phyloP scores from a whole-genome alignment of 257 asterid species.

The Solanum lignicaule region DNA sequence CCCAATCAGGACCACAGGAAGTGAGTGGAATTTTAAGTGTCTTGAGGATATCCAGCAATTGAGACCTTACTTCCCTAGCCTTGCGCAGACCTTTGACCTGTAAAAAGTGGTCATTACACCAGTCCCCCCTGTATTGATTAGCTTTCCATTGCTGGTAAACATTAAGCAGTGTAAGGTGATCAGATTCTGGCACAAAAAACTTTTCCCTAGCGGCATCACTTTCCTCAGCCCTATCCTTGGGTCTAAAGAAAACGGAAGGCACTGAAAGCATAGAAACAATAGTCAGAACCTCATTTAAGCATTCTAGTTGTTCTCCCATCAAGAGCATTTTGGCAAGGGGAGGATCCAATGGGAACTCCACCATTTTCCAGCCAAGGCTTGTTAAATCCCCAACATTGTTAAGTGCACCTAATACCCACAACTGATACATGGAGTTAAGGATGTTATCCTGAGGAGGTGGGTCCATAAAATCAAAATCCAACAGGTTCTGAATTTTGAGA shows the following conservation, averaged over 20 bases:
- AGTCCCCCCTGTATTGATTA: slow-evolving; percentile 74
- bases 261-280: slow-evolving; percentile 95
- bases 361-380: slow-evolving; percentile 92
- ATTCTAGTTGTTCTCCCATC: slow-evolving; percentile 70
- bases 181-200: slow-evolving; percentile 90
- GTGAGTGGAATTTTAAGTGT: slow-evolving; percentile 67
- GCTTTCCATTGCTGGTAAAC: slow-evolving; percentile 90
- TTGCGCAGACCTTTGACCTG: slow-evolving; percentile 85
- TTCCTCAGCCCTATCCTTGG: slow-evolving; percentile 93
- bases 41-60: slow-evolving; percentile 66
- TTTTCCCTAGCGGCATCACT: slow-evolving; percentile 95
- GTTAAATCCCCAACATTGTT: slow-evolving; percentile 82
- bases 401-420: slow-evolving; percentile 95
- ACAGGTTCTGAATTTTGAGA: slow-evolving; percentile 62
- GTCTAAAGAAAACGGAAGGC: slow-evolving; percentile 88
- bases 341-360: slow-evolving; percentile 95
- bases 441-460: slow-evolving; percentile 98
- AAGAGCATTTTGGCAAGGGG: slow-evolving; percentile 96
- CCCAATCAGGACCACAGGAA: slow-evolving; percentile 90
- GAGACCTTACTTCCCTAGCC: slow-evolving; percentile 92
- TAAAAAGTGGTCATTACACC: slow-evolving; percentile 90
- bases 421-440: slow-evolving; percentile 88
- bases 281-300: slow-evolving; percentile 81
- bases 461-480: slow-evolving; percentile 94
- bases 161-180: slow-evolving; percentile 75